Evolutionary conservation across 768 basidiomycete genomes (phyloP).

Genomic region (Antrodiella citrinella): DNA sequence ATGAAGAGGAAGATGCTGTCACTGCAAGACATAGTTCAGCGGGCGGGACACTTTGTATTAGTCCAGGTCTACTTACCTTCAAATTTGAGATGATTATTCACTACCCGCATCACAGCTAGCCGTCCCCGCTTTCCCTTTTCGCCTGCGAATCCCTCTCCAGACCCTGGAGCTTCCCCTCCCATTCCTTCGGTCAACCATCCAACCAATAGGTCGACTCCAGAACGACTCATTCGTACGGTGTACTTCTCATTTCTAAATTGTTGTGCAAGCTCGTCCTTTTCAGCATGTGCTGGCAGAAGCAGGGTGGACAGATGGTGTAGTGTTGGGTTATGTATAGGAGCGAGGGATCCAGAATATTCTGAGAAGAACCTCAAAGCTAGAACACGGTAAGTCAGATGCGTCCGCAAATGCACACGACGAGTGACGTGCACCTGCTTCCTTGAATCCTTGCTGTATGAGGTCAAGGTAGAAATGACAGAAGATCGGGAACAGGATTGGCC

Average conservation of each 20-base stretch:
- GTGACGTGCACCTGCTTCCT: slow-evolving; percentile 81
- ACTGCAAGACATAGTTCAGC: too few species aligned
- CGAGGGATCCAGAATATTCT: slow-evolving; percentile 61
- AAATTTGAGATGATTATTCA: slow-evolving; percentile 88
- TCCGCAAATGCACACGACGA: background rate
- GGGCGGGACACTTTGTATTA: too few species aligned
- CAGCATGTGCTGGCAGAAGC: slow-evolving; percentile 75
- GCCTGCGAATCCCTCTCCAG: slow-evolving; percentile 71
- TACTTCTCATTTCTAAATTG: slow-evolving; percentile 90
- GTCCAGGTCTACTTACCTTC: slow-evolving; percentile 49
- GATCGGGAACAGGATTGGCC: slow-evolving; percentile 89
- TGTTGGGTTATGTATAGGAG: slow-evolving; percentile 54
- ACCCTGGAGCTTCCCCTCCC: slow-evolving; percentile 77
- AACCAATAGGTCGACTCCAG: slow-evolving; percentile 84
- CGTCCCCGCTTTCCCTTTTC: slow-evolving; percentile 80
- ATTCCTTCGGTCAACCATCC: slow-evolving; percentile 96
- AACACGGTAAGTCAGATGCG: background rate
- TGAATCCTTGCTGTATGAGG: slow-evolving; percentile 83
- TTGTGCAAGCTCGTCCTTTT: slow-evolving; percentile 74
- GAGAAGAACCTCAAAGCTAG: slow-evolving; percentile 70
- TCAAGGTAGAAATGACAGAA: slow-evolving; percentile 98
- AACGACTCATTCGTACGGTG: slow-evolving; percentile 79
- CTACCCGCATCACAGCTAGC: slow-evolving; percentile 85
- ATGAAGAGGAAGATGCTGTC: slow-evolving; percentile 65
- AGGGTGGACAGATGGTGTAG: slow-evolving; percentile 76